Conservation (phyloP, 2,329 filamentous ascomycete genomes). For the Xenoacremonium recifei region DNA sequence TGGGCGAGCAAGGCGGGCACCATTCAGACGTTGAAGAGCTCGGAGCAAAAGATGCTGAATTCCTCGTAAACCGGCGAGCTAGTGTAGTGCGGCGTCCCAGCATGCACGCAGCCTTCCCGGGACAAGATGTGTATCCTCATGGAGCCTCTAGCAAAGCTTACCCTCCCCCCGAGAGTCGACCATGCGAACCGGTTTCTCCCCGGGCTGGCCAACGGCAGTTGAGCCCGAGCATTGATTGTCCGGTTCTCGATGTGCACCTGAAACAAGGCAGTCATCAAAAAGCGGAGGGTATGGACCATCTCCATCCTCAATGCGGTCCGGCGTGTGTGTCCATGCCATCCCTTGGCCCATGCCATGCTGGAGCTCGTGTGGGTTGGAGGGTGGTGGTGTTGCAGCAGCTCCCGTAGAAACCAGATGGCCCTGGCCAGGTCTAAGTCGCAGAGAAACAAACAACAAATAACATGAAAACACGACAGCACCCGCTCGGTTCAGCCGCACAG, state of each 20-base stretch:
- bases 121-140: too few relatives aligned
- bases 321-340: conserved; percentile 13
- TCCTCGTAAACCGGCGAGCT: not conserved
- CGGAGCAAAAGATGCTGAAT: not conserved
- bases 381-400: conserved; percentile 7
- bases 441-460: conserved; percentile 10
- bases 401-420: conserved; percentile 7
- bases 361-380: not conserved
- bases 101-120: too few relatives aligned
- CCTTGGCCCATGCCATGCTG: conserved; percentile 15
- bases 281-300: too few relatives aligned
- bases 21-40: conserved; percentile 24
- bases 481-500: conserved; percentile 14
- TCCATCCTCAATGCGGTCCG: conserved; percentile 2
- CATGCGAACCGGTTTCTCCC: conserved; percentile 19
- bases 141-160: conserved; percentile 13
- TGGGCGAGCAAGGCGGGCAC: conserved; percentile 23
- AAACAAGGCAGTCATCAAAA: conserved; percentile 19
- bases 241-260: conserved; percentile 19
- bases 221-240: conserved; percentile 10
- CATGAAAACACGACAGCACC: too few relatives aligned
- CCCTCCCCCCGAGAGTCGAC: conserved; percentile 4
- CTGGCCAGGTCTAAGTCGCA: too few relatives aligned
- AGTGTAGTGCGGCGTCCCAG: too few relatives aligned
- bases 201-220: conserved; percentile 6